These are phyloP conservation scores for Citrus sp. DNA, from an alignment of 345 rosid species.

Conservation along the genomic window DNA sequence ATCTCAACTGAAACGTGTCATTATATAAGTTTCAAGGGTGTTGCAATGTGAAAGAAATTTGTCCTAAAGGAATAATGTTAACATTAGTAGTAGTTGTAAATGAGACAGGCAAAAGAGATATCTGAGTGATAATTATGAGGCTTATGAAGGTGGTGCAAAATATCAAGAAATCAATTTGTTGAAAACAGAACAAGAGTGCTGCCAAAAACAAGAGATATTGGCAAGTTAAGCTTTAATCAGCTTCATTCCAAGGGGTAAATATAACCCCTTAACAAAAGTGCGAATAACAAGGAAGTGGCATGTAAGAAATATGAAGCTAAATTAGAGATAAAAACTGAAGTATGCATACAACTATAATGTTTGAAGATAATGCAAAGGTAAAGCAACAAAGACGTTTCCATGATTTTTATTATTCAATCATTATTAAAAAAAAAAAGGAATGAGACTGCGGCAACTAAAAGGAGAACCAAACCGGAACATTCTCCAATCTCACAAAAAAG, in stretches of 20 bases:
- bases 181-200: conserved; percentile 35
- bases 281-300: conserved; percentile 11
- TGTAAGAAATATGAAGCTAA: conserved; percentile 9
- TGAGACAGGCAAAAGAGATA: conserved; percentile 40
- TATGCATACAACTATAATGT: conserved; percentile 14
- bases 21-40: conserved; percentile 40
- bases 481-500: conserved; percentile 28
- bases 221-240: conserved; percentile 36
- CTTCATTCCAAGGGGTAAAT: conserved; percentile 20
- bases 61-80: conserved; percentile 31
- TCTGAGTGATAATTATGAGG: conserved; percentile 39
- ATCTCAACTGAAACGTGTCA: conserved; percentile 38
- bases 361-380: conserved; percentile 19
- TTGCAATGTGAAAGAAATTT: conserved; percentile 33
- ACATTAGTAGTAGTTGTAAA: conserved; percentile 33
- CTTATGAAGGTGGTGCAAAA: conserved; percentile 36
- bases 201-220: conserved; percentile 24
- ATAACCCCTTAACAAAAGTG: conserved; percentile 16
- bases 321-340: conserved; percentile 1
- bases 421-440: conserved; percentile 3
- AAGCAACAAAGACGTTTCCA: conserved; percentile 3
- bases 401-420: conserved; percentile 18
- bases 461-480: conserved; percentile 23
- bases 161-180: conserved; percentile 40
- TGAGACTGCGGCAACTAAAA: conserved; percentile 17